phyloP scores from a whole-genome alignment of 2,329 filamentous ascomycete genomes.

The Cytospora schulzeri region DNA sequence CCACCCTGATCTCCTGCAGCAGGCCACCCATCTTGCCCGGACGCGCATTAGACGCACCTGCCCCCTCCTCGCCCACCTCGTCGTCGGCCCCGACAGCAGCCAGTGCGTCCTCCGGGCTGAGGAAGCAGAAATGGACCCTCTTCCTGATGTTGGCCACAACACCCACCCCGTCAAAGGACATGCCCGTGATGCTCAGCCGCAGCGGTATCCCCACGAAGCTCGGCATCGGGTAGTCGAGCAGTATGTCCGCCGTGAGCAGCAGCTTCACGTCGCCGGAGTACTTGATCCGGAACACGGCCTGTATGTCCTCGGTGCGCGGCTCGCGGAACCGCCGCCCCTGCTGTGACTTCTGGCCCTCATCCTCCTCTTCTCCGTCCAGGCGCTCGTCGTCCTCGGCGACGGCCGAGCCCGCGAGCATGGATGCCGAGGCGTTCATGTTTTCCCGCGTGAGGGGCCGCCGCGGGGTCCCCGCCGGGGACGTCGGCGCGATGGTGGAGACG shows the following conservation, averaged over 20 bases:
- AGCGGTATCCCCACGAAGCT: constrained; percentile 96
- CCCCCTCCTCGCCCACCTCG: constrained; percentile 38
- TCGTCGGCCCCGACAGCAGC: constrained; percentile 63
- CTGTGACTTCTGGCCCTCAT: constrained; percentile 30
- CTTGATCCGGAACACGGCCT: constrained; percentile 87
- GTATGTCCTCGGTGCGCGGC: constrained; percentile 80
- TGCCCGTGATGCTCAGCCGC: constrained; percentile 89
- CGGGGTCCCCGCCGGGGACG: constrained; percentile 51
- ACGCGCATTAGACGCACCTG: constrained; percentile 41
- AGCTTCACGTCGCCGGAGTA: constrained; percentile 88
- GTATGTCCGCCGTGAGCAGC: constrained; percentile 89
- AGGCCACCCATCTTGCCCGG: constrained; percentile 67
- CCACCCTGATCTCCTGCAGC: constrained; percentile 89
- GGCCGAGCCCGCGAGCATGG: constrained; percentile 39
- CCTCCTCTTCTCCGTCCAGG: constrained; percentile 23
- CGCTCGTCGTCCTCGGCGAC: constrained; percentile 43
- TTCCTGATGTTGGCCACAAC: constrained; percentile 89
- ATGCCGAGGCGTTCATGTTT: constrained; percentile 36
- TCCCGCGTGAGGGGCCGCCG: constrained; percentile 62
- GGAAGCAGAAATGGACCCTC: constrained; percentile 88
- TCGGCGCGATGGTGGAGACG: constrained; percentile 62
- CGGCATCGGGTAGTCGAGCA: constrained; percentile 97
- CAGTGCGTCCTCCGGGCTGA: constrained; percentile 87
- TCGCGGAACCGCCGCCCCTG: constrained; percentile 59
- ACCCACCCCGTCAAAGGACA: constrained; percentile 93